These are phyloP conservation scores for Ilyonectria robusta DNA, from an alignment of 2,329 filamentous ascomycete species.

Conservation along the genomic window DNA sequence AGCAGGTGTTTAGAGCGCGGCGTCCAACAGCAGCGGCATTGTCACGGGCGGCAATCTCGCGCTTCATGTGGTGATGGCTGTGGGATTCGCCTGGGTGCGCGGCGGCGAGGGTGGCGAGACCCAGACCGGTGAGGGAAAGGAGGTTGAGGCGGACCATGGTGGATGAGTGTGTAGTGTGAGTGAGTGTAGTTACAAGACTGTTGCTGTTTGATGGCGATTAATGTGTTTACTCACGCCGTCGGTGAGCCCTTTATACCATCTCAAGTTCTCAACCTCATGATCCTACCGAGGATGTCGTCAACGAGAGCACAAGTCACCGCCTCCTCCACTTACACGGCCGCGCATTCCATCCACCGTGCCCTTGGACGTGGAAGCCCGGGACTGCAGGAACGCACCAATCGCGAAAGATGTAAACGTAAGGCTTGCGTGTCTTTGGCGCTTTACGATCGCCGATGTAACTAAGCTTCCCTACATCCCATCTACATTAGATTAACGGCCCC, in stretches of 20 bases:
- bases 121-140: constrained; percentile 13
- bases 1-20: constrained; percentile 21
- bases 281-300: constrained; percentile 2
- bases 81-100: constrained; percentile 27
- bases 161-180: not conserved
- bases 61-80: constrained; percentile 26
- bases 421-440: not conserved
- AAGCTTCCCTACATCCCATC: constrained; percentile 4
- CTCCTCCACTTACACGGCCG: not conserved
- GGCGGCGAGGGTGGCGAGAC: constrained; percentile 6
- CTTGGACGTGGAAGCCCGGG: not conserved
- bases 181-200: not conserved
- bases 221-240: not conserved
- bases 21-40: constrained; percentile 26
- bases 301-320: not conserved
- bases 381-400: constrained; percentile 9
- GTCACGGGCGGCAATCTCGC: constrained; percentile 23
- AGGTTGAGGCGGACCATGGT: constrained; percentile 10
- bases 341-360: not conserved
- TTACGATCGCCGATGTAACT: constrained; percentile 8
- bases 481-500: not conserved
- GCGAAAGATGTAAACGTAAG: constrained; percentile 1
- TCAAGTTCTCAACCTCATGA: not conserved
- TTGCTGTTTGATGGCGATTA: not conserved
- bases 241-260: not conserved